These are phyloP conservation scores for Choiromyces venosus DNA, from an alignment of 495 filamentous ascomycete species.

Conservation along the genomic window DNA sequence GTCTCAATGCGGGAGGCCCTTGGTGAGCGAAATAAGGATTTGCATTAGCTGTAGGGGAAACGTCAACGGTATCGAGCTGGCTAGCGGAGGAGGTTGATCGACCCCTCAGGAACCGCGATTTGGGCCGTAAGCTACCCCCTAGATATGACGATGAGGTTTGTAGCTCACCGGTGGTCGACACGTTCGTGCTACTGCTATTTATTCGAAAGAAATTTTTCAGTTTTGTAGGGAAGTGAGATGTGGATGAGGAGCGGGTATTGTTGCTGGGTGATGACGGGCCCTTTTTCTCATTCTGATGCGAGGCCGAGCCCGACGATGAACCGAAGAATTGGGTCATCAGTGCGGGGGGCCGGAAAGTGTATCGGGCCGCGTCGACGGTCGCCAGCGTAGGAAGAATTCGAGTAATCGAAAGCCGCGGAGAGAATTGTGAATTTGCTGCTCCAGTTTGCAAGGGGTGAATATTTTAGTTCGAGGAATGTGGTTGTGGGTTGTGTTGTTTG, in stretches of 20 bases:
- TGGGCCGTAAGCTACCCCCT: conserved; percentile 45
- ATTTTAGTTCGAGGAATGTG: neutral
- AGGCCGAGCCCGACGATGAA: conserved; percentile 39
- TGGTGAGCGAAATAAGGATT: conserved; percentile 98
- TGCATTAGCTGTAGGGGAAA: conserved; percentile 88
- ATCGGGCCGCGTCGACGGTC: conserved; percentile 20
- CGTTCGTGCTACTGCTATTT: conserved; percentile 59
- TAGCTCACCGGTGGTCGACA: conserved; percentile 46
- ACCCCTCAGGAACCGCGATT: conserved; percentile 51
- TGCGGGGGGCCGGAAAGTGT: conserved; percentile 28
- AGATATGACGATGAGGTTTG: conserved; percentile 42
- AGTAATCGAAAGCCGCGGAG: conserved; percentile 2
- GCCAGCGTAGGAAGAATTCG: conserved; percentile 21
- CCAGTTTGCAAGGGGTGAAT: conserved; percentile 13
- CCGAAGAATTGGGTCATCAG: conserved; percentile 45
- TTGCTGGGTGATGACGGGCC: conserved; percentile 28
- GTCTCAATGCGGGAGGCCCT: conserved; percentile 82
- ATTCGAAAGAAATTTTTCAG: conserved; percentile 98
- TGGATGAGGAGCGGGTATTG: conserved; percentile 39
- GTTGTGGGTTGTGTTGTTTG: conserved; percentile 2
- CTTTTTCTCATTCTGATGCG: conserved; percentile 39
- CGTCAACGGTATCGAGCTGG: conserved; percentile 84
- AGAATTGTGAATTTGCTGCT: conserved; percentile 25
- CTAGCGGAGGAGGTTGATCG: conserved; percentile 84
- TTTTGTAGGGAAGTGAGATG: conserved; percentile 71